Base-by-base conservation (phyloP, 345 rosid species). In the Corymbia maculata region DNA sequence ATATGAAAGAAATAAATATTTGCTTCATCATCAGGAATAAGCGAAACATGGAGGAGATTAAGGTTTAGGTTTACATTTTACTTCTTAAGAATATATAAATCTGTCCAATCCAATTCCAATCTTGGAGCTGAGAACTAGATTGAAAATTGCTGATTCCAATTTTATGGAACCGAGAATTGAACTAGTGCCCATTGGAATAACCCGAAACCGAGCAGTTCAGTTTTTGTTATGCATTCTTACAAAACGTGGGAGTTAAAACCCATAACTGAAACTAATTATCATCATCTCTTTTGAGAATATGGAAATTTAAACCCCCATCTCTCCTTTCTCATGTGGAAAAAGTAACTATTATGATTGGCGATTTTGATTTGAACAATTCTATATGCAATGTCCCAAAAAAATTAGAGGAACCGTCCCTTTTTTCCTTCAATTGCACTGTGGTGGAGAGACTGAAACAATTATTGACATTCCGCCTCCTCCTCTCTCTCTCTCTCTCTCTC, bases 101-200 rank as follows among this genome's bases (percentile, higher is more conserved):
- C 0, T 4, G 6, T 55, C 0, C 9, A 0, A 11, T 55, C 13
- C 6, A 5, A 1, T 55, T 55, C 28, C 13, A 11, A 9, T 55
- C 61, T 55, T 55, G 2, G 24, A 55, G 24, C 1, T 2, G 0
- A 1, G 24, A 22, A 22, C 1, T 2, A 55, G 22, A 22, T 8
- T 55, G 24, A 55, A 55, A 55, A 55, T 55, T 8, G 24, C 5
- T 0, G 0, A 1, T 22, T 22, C 28, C 2, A 0, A 55, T 22
- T 55, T 22, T 9, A 22, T 55, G 61, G 28, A 55, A 22, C 28
- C 0, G 0, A 21, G 61, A 21, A 22, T 12, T 0, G 0, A 55
- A 55, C 24, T 2, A 0, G 0, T 55, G 24, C 61, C 61, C 12
- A 9, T 1, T 55, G 17, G 6, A 55, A 55, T 55, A 5, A 55